These are phyloP conservation scores for Vitis riparia DNA, from an alignment of 164 flowering plant species.

Conservation along the genomic window DNA sequence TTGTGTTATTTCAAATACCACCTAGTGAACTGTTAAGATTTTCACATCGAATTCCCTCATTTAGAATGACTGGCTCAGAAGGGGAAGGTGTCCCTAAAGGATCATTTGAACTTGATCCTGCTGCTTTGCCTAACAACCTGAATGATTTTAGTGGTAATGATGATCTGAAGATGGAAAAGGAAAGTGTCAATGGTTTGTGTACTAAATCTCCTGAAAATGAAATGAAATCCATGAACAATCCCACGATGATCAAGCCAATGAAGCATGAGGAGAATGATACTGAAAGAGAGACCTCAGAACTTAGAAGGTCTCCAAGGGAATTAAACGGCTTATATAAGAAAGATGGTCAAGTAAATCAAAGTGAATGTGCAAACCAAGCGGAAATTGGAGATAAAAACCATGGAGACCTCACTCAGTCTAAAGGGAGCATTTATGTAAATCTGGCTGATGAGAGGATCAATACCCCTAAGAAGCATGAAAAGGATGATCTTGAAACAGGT, in stretches of 20 bases:
- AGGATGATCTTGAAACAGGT: slow-evolving; percentile 1
- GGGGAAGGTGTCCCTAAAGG: slow-evolving; percentile 49
- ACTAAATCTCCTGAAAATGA: slow-evolving; percentile 3
- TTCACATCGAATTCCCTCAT: slow-evolving; percentile 59
- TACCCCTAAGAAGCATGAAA: slow-evolving; percentile 15
- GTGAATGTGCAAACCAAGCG: background rate
- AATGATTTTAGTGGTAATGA: slow-evolving; percentile 6
- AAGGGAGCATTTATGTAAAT: background rate
- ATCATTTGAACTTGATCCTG: slow-evolving; percentile 65
- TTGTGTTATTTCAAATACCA: slow-evolving; percentile 25
- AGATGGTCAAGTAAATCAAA: background rate
- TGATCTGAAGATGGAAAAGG: slow-evolving; percentile 19
- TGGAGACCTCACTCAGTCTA: background rate
- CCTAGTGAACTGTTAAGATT: slow-evolving; percentile 40
- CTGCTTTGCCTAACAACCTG: slow-evolving; percentile 35
- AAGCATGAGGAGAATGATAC: slow-evolving; percentile 2
- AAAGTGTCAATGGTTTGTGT: background rate
- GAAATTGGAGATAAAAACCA: background rate
- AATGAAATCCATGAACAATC: background rate
- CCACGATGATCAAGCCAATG: slow-evolving; percentile 1
- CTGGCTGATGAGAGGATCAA: slow-evolving; percentile 4
- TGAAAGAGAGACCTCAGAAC: background rate
- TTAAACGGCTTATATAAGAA: background rate
- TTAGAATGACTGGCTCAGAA: slow-evolving; percentile 48
- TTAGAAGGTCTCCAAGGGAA: slow-evolving; percentile 12